Evolutionary conservation across 1,284 basidiomycete species (phyloP), one percentile per base, ranked within the genome.

Genomic region (Lentinula novae-zelandiae): DNA sequence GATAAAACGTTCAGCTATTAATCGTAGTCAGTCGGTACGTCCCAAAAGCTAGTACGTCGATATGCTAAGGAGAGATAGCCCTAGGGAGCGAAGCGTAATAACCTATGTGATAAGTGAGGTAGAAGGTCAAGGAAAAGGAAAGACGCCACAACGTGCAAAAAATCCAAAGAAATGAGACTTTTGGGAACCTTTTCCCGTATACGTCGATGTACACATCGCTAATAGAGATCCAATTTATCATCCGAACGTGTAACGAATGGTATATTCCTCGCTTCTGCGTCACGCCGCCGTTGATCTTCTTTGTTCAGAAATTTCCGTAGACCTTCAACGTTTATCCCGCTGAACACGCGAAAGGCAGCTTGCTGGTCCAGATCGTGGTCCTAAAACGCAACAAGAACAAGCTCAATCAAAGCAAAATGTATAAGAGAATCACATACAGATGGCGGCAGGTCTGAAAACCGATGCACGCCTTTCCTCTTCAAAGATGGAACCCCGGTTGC

Each of bases 401-500:
- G 27, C 6, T 56, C 31, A 22, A 58, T 20, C 31, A 48, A 7
- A 33, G 15, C 8, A 46, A 34, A 57, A 34, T 7, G 13, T 12
- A 33, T 34, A 3, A 46, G 8, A 48, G 33, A 39, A 15, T 5
- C 81, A 76, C 90, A 81, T 67, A 92, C 91, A 74, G 82, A 67
- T 33, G 94, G 94, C 15, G 89, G 82, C 12, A 78, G 70, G 40
- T 95, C 85, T 65, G 94, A 95, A 76, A 95, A 96, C 59, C 85
- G 80, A 64, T 89, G 83, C 38, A 96, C 75, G 38, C 93, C 93
- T 60, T 78, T 80, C 57, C 88, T 79, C 61, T 80, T 83, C 72
- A 96, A 87, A 1, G 91, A 85, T 2, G 86, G 86, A 6, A 97
- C 84, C 0, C 94, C 95, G 1, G 93, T 95, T 56, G 91, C 82